These are phyloP conservation scores for Nannizziopsis arthrosporioides DNA, from an alignment of 2,329 filamentous ascomycete genomes.

Conservation along the genomic window DNA sequence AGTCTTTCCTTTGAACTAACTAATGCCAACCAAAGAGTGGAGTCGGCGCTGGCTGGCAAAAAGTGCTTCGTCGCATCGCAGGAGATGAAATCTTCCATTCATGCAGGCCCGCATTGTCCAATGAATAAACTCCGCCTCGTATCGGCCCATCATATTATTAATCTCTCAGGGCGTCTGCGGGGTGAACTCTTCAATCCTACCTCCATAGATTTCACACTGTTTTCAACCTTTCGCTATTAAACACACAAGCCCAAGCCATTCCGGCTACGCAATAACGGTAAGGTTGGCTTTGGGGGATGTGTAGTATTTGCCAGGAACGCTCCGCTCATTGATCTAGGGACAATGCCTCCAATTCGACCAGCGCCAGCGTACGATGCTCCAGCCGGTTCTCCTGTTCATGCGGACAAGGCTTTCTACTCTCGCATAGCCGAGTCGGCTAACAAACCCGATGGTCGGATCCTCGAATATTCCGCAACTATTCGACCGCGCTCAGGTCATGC, in stretches of 20 bases:
- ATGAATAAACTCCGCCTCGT: neutral
- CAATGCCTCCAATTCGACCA: conserved; percentile 19
- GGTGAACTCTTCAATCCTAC: neutral
- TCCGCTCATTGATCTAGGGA: neutral
- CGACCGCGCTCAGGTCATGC: conserved; percentile 63
- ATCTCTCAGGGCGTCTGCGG: neutral
- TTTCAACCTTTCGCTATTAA: no score
- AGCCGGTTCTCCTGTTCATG: conserved; percentile 26
- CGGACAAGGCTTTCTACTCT: conserved; percentile 27
- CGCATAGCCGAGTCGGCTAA: conserved; percentile 29
- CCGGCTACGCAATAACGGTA: no score
- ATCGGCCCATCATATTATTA: neutral
- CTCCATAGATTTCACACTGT: no score
- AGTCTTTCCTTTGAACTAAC: neutral
- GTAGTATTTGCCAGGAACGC: no score
- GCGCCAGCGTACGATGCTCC: conserved; percentile 31
- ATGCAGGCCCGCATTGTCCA: no score
- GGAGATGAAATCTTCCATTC: neutral
- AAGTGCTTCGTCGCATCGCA: neutral
- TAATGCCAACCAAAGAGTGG: neutral
- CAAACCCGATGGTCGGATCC: conserved; percentile 20
- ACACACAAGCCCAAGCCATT: no score
- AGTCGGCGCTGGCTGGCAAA: neutral
- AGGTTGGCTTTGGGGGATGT: no score
- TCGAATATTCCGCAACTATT: conserved; percentile 45